Conservation (phyloP, 2,329 filamentous ascomycete genomes). For the Ramularia endophylla region DNA sequence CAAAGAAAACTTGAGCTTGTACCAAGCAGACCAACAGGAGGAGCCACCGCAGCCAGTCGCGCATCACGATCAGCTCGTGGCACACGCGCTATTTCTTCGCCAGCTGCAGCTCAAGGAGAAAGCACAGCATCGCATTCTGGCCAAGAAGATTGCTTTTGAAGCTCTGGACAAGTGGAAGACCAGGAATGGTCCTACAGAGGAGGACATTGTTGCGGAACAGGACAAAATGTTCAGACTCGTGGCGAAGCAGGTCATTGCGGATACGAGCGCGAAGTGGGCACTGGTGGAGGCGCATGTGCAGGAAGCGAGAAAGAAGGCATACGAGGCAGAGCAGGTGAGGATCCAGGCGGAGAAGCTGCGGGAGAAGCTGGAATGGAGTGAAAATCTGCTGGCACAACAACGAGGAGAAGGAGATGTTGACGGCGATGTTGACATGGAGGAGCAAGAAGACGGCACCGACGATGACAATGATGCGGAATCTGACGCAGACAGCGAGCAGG, state of each 20-base stretch:
- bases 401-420: slow-evolving; percentile 26
- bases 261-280: slow-evolving; percentile 57
- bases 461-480: slow-evolving; percentile 36
- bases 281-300: slow-evolving; percentile 54
- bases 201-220: slow-evolving; percentile 77
- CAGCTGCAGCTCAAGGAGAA: slow-evolving; percentile 75
- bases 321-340: slow-evolving; percentile 59
- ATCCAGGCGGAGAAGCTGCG: slow-evolving; percentile 70
- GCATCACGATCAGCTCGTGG: slow-evolving; percentile 78
- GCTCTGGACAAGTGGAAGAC: slow-evolving; percentile 70
- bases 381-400: slow-evolving; percentile 28
- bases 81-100: too few relatives aligned
- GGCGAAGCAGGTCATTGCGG: slow-evolving; percentile 67
- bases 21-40: slow-evolving; percentile 46
- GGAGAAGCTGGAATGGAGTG: slow-evolving; percentile 35
- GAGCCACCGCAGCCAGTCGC: slow-evolving; percentile 75
- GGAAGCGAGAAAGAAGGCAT: slow-evolving; percentile 49
- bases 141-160: slow-evolving; percentile 73
- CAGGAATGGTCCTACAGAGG: slow-evolving; percentile 66
- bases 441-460: slow-evolving; percentile 24
- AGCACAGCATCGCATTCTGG: slow-evolving; percentile 65
- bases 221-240: slow-evolving; percentile 55
- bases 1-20: slow-evolving; percentile 50
- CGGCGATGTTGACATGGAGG: too few relatives aligned
- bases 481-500: slow-evolving; percentile 9